Evolutionary conservation across 768 basidiomycete genomes (phyloP), one percentile per base, ranked within the genome.

Genomic region (Asterophora lycoperdoides): DNA sequence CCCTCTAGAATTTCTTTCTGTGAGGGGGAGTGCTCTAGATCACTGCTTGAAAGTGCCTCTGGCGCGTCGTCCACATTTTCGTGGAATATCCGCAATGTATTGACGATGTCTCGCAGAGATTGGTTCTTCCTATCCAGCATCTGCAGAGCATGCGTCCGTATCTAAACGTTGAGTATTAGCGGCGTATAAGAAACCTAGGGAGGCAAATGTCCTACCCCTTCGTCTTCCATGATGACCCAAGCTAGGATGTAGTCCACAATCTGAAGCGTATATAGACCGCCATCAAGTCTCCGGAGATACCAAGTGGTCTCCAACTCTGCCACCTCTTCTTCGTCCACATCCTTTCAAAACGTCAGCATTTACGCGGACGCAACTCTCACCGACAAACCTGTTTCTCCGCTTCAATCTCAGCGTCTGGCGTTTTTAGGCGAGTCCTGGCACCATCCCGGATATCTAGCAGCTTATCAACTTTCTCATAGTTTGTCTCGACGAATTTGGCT

Each of bases 191-290:
- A 40, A 39, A 48, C 43, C 19, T 39, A 19, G 30, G 7, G 23
- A 15, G 37, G 36, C 19, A 36, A 52, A 11, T 51, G 0, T 67
- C 89, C 48, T 70, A 96, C 96, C 32, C 95, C 96, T 58, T 98
- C 95, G 58, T 98, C 95, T 68, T 99, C 96, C 93, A 97, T 94
- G 47, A 83, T 78, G 20, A 97, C 68, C 96, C 96, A 99, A 5
- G 89, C 93, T 33, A 97, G 68, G 51, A 97, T 88, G 58, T 94
- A 97, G 65, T 98, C 95, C 34, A 92, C 79, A 14, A 85, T 92
- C 60, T 98, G 95, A 7, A 98, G 67, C 1, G 86, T 87, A 61
- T 89, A 93, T 37, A 96, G 67, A 0, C 96, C 96, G 2, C 84
- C 83, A 49, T 96, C 93, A 30, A 98, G 68, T 46, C 87, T 79